Evolutionary conservation across 768 basidiomycete genomes (phyloP), one percentile per base, ranked within the genome.

Genomic region (Collybia sordida): DNA sequence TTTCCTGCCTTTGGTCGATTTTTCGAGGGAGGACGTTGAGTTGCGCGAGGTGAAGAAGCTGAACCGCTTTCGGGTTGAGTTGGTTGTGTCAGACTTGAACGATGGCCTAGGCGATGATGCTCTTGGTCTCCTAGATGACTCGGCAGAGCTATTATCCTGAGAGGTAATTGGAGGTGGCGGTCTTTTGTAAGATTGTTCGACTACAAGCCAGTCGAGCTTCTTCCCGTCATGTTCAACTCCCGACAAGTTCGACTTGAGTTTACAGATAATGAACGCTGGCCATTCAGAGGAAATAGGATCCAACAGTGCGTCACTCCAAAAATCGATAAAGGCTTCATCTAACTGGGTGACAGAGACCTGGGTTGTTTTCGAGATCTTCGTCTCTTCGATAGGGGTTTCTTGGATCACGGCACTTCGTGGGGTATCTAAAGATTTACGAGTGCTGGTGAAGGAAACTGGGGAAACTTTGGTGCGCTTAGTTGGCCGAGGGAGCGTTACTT

Each of bases 241-340:
- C 53, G 56, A 17, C 49, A 68, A 55, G 1, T 68, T 57, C 8
- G 72, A 54, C 61, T 82, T 86, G 45, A 92, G 76, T 62, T 84
- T 84, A 64, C 85, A 87, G 12, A 91, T 62, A 35, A 86, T 77
- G 55, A 90, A 88, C 4, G 74, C 68, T 11, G 88, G 88, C 88
- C 85, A 90, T 37, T 69, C 64, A 1, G 73, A 64, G 0, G 85
- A 71, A 50, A 89, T 77, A 15, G 86, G 81, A 58, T 92, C 89
- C 14, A 84, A 68, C 25, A 90, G 61, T 1, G 87, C 78, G 59
- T 92, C 89, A 44, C 75, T 78, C 88, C 88, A 91, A 61, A 90
- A 90, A 64, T 92, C 89, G 47, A 90, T 68, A 63, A 92, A 91
- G 1, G 88, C 87, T 58, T 91, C 89, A 58, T 92, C 90, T 9